Evolutionary conservation across 345 rosid genomes (phyloP).

Genomic region (Aurinia saxatilis): DNA sequence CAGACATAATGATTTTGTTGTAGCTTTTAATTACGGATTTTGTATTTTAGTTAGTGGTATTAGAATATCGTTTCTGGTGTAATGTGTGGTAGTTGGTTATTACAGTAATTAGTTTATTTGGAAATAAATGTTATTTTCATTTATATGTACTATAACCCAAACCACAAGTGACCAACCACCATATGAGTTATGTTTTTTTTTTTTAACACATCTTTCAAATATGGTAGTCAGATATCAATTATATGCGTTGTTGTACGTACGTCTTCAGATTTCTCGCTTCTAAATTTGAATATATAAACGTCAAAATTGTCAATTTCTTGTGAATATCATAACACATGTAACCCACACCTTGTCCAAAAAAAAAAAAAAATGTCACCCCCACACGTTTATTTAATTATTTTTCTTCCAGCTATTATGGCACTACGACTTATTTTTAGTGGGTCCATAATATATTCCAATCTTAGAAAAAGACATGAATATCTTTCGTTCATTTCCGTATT

Average conservation of each 20-base stretch:
- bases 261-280: conserved; percentile 6
- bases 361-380: too few species aligned
- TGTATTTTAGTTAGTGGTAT: not conserved
- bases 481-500: not conserved
- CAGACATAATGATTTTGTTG: conserved; percentile 4
- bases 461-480: not conserved
- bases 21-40: not conserved
- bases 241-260: conserved; percentile 6
- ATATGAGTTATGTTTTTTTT: not conserved
- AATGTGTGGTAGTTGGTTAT: too few species aligned
- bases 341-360: too few species aligned
- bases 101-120: not conserved
- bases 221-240: conserved; percentile 8
- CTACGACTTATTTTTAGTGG: not conserved
- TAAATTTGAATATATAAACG: not conserved
- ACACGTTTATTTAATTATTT: not conserved
- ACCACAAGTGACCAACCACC: not conserved
- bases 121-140: not conserved
- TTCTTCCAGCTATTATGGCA: conserved; percentile 15
- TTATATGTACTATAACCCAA: not conserved
- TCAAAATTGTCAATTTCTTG: not conserved
- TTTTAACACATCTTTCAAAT: not conserved
- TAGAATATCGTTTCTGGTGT: not conserved
- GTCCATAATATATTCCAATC: conserved; percentile 2
- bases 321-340: not conserved